Evolutionary conservation across 768 basidiomycete species (phyloP), one percentile per base, ranked within the genome.

Genomic region (Cystofilobasidium macerans): DNA sequence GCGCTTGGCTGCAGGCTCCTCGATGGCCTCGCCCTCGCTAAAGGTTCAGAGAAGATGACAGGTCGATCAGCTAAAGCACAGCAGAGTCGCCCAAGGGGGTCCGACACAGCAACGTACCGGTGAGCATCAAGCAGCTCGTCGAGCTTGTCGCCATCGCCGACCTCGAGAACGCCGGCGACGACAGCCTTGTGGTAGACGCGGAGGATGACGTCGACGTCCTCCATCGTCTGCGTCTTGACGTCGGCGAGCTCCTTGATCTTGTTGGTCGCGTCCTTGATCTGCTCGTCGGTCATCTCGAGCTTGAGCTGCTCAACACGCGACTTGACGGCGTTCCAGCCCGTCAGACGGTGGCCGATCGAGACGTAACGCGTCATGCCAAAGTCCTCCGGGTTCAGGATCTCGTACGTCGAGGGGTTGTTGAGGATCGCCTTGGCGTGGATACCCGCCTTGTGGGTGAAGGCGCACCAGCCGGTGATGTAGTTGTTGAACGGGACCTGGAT

Each of bases 191-290:
- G 92, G 78, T 95, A 97, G 45, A 98, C 82, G 75, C 95, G 89
- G 53, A 99, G 82, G 42, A 99, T 85, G 36, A 90, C 88, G 78
- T 99, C 95, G 68, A 99, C 95, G 74, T 98, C 94, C 73, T 98
- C 93, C 91, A 99, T 98, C 16, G 88, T 90, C 77, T 99, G 95
- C 13, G 94, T 97, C 69, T 90, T 86, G 62, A 98, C 89, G 73
- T 99, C 95, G 13, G 95, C 95, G 62, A 99, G 86, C 77, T 95
- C 92, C 84, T 99, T 99, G 82, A 98, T 97, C 83, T 95, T 97
- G 78, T 87, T 86, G 3, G 95, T 98, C 33, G 90, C 94, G 70
- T 98, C 95, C 85, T 98, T 98, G 82, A 98, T 81, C 85, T 89
- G 73, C 7, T 88, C 94, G 74, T 99, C 95, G 3, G 84, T 87